Conservation (phyloP, 768 basidiomycete species). For the Rhizopogon rudus region DNA sequence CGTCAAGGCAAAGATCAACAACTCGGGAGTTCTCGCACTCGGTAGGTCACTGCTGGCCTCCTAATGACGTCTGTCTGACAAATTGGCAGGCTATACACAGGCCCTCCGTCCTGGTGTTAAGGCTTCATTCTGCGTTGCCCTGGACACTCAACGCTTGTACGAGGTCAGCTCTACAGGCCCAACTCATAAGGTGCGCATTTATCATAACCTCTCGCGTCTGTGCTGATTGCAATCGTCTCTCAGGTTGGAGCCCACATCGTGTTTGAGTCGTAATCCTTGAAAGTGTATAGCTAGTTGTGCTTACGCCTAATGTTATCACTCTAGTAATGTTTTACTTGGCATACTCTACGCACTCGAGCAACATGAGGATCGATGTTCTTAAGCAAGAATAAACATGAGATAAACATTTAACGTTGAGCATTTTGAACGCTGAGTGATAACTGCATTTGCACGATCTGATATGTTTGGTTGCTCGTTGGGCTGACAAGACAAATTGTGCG, state of each 20-base stretch:
- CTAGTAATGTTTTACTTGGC: not conserved
- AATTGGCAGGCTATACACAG: constrained; percentile 76
- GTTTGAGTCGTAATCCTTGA: constrained; percentile 55
- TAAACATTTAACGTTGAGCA: too few relatives aligned
- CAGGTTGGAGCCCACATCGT: constrained; percentile 70
- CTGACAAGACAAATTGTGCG: not conserved
- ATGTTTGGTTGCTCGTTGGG: too few relatives aligned
- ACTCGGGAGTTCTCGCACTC: constrained; percentile 84
- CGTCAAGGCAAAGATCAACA: constrained; percentile 99
- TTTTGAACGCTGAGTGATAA: too few relatives aligned
- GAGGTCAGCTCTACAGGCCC: constrained; percentile 58
- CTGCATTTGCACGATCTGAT: too few relatives aligned
- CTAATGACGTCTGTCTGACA: constrained; percentile 7
- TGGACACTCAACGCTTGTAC: constrained; percentile 92
- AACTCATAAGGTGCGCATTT: constrained; percentile 63
- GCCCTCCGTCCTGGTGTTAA: constrained; percentile 90
- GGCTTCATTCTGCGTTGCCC: constrained; percentile 88
- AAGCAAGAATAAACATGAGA: too few relatives aligned
- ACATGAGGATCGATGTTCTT: too few relatives aligned
- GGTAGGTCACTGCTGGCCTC: constrained; percentile 35
- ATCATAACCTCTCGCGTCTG: not conserved
- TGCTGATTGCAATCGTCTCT: not conserved
- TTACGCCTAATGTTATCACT: not conserved
- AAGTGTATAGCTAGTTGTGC: constrained; percentile 10
- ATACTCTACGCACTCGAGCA: not conserved